phyloP scores from a whole-genome alignment of 768 basidiomycete genomes.

The Boletellus emodensis region DNA sequence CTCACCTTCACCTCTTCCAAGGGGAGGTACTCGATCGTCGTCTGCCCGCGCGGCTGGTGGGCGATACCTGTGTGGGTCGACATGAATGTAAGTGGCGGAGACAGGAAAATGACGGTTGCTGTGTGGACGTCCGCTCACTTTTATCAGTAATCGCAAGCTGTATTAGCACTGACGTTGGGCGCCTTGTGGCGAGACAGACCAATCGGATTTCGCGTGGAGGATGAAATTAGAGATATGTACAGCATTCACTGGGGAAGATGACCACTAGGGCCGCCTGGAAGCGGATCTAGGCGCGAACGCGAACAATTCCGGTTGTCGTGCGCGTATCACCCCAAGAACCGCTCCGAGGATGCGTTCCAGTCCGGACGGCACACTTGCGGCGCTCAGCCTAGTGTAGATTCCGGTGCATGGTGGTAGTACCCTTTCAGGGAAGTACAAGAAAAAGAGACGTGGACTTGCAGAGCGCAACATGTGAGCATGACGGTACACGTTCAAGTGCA shows the following conservation, averaged over 20 bases:
- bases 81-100: neutral
- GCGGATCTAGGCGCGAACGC: neutral
- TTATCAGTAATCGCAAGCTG: slow-evolving; percentile 14
- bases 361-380: too few relatives aligned
- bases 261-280: neutral
- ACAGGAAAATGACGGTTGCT: slow-evolving; percentile 3
- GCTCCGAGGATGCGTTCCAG: too few relatives aligned
- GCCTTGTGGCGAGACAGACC: slow-evolving; percentile 1
- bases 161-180: neutral
- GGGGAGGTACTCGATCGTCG: slow-evolving; percentile 30
- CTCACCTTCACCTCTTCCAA: slow-evolving; percentile 41
- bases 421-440: too few relatives aligned
- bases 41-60: slow-evolving; percentile 25
- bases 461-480: too few relatives aligned
- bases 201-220: slow-evolving; percentile 10
- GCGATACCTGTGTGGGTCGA: slow-evolving; percentile 27
- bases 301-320: too few relatives aligned
- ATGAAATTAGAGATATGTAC: neutral
- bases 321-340: too few relatives aligned
- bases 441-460: too few relatives aligned
- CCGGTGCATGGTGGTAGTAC: too few relatives aligned
- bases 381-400: too few relatives aligned
- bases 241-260: neutral
- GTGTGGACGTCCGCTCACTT: neutral
- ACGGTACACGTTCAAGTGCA: too few relatives aligned